Evolutionary conservation across 148 eudicot genomes (phyloP).

Genomic region (Rheum nobile): DNA sequence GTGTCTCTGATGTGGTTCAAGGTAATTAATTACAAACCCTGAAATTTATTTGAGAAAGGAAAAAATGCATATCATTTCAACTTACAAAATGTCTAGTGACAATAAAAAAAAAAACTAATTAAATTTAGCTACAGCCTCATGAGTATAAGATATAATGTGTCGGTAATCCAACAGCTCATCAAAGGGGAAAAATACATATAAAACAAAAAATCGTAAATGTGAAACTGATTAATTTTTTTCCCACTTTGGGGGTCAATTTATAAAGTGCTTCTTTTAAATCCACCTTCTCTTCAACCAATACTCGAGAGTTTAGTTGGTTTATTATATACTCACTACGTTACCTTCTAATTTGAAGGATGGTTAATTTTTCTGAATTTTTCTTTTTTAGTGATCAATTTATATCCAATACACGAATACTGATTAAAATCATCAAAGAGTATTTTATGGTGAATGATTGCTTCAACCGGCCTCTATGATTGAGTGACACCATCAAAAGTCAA

Average conservation of each 20-base stretch:
- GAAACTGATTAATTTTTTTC: not conserved
- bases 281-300: not conserved
- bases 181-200: not conserved
- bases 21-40: not conserved
- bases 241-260: constrained; percentile 4
- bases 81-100: too few relatives aligned
- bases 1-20: too few relatives aligned
- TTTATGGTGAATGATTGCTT: constrained; percentile 1
- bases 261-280: not conserved
- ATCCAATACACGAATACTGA: not conserved
- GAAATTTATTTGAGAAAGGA: not conserved
- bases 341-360: not conserved
- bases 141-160: not conserved
- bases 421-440: not conserved
- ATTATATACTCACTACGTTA: not conserved
- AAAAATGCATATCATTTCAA: not conserved
- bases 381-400: not conserved
- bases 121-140: not conserved
- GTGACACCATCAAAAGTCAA: constrained; percentile 1
- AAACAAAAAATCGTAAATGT: not conserved
- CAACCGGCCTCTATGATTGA: not conserved
- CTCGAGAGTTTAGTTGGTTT: not conserved
- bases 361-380: not conserved
- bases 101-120: too few relatives aligned
- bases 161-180: constrained; percentile 1